Evolutionary conservation across 2,329 filamentous ascomycete species (phyloP).

Genomic region (Immersiporthe knoxdaviesiana): DNA sequence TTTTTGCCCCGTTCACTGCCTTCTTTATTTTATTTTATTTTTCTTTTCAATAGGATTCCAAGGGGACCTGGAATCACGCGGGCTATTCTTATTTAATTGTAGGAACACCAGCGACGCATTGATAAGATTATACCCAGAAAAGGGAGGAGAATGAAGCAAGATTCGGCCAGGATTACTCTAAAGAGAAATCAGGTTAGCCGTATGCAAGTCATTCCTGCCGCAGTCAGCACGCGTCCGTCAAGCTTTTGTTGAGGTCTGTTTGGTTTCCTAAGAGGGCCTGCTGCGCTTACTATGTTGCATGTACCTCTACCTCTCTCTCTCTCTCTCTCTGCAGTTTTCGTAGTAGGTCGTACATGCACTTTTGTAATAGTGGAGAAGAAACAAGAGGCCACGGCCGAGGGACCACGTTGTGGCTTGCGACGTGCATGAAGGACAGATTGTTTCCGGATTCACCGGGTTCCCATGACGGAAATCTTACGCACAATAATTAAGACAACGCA

Average conservation of each 20-base stretch:
- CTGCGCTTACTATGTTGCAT: neutral
- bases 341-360: neutral
- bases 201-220: neutral
- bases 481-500: too few species aligned
- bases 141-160: neutral
- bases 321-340: too few species aligned
- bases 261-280: neutral
- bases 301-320: too few species aligned
- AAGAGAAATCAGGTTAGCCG: neutral
- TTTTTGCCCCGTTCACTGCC: too few species aligned
- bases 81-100: neutral
- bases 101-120: neutral
- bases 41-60: neutral
- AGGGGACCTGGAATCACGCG: neutral
- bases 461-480: neutral
- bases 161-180: neutral
- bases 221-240: neutral
- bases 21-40: too few species aligned
- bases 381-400: neutral
- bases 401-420: conserved; percentile 1
- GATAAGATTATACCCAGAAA: neutral
- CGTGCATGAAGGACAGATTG: neutral
- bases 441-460: neutral
- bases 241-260: too few species aligned
- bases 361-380: neutral